These are phyloP conservation scores for Zalerion maritima DNA, from an alignment of 495 filamentous ascomycete species.

Conservation along the genomic window DNA sequence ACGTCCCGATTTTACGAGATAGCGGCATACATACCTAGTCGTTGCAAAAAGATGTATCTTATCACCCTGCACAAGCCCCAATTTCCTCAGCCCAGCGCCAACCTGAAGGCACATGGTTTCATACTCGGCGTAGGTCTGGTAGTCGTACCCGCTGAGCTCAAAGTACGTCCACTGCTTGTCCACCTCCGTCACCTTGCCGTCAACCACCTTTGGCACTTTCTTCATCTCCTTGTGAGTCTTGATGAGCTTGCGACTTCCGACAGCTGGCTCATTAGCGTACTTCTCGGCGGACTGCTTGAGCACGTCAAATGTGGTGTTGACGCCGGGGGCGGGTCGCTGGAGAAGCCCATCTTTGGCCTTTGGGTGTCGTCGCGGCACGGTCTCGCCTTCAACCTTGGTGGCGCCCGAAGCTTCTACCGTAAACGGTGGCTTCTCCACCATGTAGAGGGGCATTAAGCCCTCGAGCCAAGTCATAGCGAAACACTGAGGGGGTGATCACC, in stretches of 20 bases:
- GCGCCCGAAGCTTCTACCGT: slow-evolving; percentile 37
- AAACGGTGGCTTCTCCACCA: slow-evolving; percentile 36
- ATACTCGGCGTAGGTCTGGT: slow-evolving; percentile 47
- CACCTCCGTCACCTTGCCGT: slow-evolving; percentile 43
- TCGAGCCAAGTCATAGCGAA: slow-evolving; percentile 16
- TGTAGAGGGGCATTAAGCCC: slow-evolving; percentile 25
- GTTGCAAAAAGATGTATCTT: slow-evolving; percentile 46
- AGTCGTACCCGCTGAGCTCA: slow-evolving; percentile 46
- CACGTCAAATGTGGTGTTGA: slow-evolving; percentile 45
- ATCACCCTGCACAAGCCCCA: slow-evolving; percentile 36
- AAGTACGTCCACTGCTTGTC: slow-evolving; percentile 57
- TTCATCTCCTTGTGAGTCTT: slow-evolving; percentile 46
- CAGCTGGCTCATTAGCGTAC: slow-evolving; percentile 39
- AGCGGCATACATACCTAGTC: slow-evolving; percentile 26
- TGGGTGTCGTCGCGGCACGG: slow-evolving; percentile 44
- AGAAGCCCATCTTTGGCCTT: slow-evolving; percentile 37
- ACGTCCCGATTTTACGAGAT: neutral
- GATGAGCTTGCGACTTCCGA: slow-evolving; percentile 43
- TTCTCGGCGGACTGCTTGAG: slow-evolving; percentile 35
- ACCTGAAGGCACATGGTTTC: slow-evolving; percentile 35
- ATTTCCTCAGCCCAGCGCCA: slow-evolving; percentile 41
- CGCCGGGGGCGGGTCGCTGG: slow-evolving; percentile 31
- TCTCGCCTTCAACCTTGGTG: slow-evolving; percentile 42
- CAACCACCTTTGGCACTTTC: slow-evolving; percentile 52
- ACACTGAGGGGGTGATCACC: no score